Evolutionary conservation across 192 early-diverging fungal species (phyloP).

Genomic region (Lunasporangiospora selenospora): DNA sequence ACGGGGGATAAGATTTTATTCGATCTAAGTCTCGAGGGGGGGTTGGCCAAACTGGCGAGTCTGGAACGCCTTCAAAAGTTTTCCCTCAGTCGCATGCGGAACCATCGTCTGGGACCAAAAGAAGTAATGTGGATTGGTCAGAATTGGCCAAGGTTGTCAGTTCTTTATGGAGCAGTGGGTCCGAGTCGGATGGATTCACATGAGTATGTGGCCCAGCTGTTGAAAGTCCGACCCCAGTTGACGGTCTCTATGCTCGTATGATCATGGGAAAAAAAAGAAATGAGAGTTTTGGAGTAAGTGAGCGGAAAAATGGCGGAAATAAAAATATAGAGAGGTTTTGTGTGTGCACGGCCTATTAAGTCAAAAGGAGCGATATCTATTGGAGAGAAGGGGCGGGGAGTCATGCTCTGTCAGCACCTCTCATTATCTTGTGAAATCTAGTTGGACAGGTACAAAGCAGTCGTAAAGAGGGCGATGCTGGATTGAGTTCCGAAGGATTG

Average conservation of each 20-base stretch:
- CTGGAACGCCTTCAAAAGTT: constrained; percentile 1
- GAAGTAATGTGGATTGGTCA: constrained; percentile 15
- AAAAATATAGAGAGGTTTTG: neutral
- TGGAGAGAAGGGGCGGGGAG: too few relatives aligned
- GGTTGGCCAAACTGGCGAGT: neutral
- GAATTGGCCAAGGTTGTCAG: constrained; percentile 7
- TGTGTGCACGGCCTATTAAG: too few relatives aligned
- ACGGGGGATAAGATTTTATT: too few relatives aligned
- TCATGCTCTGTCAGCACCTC: too few relatives aligned
- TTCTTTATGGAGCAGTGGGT: neutral
- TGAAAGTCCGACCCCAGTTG: neutral
- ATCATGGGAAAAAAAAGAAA: too few relatives aligned
- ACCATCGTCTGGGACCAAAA: constrained; percentile 1
- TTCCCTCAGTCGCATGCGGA: constrained; percentile 8
- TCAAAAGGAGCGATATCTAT: too few relatives aligned
- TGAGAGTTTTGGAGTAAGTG: neutral
- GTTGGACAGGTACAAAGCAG: too few relatives aligned
- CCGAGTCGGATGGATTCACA: neutral
- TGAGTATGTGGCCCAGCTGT: neutral
- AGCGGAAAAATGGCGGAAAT: neutral
- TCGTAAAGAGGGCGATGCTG: too few relatives aligned
- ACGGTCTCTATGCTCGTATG: neutral
- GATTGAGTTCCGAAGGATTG: too few relatives aligned
- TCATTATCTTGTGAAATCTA: too few relatives aligned
- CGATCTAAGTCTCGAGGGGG: constrained; percentile 13